A percentile compares a stretch with the other conserved stretches of the same genome.
Conservation (phyloP, 108 stramenopile genomes). For the Nitzschia sp. region DNA sequence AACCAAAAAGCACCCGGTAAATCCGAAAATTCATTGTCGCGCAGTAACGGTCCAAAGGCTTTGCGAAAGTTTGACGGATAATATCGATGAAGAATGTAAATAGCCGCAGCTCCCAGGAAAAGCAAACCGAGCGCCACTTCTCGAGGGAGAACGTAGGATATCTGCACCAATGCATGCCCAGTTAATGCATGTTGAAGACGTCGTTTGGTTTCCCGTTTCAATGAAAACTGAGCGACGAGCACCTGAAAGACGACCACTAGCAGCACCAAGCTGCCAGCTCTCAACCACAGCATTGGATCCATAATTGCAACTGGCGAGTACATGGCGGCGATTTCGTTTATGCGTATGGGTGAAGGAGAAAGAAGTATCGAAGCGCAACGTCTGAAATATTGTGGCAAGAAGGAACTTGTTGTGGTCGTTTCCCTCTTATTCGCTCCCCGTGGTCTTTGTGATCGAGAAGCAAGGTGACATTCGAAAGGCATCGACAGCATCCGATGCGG, state of each 20-base stretch:
- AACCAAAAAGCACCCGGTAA: constrained; percentile 70
- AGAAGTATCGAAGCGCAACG: background rate
- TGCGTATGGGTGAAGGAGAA: background rate
- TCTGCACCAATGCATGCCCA: constrained; percentile 51
- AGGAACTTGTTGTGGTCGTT: no score
- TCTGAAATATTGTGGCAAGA: background rate
- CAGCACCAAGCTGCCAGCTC: constrained; percentile 15
- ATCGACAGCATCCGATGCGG: no score
- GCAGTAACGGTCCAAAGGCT: constrained; percentile 48
- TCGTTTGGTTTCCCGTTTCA: constrained; percentile 46
- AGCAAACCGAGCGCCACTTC: constrained; percentile 26
- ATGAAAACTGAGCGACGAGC: constrained; percentile 14
- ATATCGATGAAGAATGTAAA: constrained; percentile 26
- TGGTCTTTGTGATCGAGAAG: no score
- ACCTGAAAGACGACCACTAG: constrained; percentile 44
- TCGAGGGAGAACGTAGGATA: constrained; percentile 46
- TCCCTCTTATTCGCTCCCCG: no score
- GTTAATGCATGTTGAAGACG: constrained; percentile 61
- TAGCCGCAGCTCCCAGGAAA: constrained; percentile 20
- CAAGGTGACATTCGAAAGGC: no score
- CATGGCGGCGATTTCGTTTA: no score
- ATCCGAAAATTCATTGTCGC: constrained; percentile 35
- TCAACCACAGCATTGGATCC: background rate
- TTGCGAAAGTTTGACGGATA: constrained; percentile 24
- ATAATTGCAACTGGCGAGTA: background rate